These are phyloP conservation scores for Phytopythium helicoides DNA, from an alignment of 352 stramenopile genomes.

Conservation along the genomic window DNA sequence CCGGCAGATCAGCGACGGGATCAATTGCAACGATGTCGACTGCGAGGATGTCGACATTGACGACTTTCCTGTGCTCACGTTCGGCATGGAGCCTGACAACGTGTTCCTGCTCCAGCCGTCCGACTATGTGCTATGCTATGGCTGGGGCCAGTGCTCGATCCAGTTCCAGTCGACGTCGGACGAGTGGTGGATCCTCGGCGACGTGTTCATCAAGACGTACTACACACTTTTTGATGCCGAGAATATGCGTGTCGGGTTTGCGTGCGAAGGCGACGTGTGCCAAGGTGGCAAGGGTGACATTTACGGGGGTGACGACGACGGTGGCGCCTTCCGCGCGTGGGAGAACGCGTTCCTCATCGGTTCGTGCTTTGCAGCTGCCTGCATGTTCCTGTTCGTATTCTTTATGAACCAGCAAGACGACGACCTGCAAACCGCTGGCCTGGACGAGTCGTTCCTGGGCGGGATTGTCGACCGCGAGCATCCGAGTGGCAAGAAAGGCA, in stretches of 20 bases:
- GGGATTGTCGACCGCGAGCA: constrained; percentile 22
- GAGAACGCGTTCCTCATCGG: constrained; percentile 68
- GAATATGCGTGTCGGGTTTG: constrained; percentile 86
- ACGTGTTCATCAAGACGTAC: constrained; percentile 91
- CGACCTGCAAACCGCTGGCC: constrained; percentile 5
- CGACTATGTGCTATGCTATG: constrained; percentile 79
- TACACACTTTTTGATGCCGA: constrained; percentile 90
- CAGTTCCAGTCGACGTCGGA: constrained; percentile 77
- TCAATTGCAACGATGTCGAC: constrained; percentile 66
- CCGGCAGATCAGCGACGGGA: constrained; percentile 47
- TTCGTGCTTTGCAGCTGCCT: constrained; percentile 67
- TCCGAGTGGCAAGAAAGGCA: constrained; percentile 7
- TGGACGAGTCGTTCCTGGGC: constrained; percentile 22
- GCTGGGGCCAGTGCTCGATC: constrained; percentile 71
- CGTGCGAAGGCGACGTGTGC: constrained; percentile 78
- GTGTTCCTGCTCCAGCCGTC: constrained; percentile 75
- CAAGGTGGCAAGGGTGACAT: constrained; percentile 68
- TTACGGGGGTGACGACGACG: constrained; percentile 44
- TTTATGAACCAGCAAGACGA: constrained; percentile 79
- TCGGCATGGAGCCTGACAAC: constrained; percentile 85
- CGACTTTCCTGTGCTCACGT: constrained; percentile 68
- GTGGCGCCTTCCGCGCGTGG: constrained; percentile 40
- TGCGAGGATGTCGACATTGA: constrained; percentile 48
- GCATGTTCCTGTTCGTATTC: constrained; percentile 82
- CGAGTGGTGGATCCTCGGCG: constrained; percentile 88